Evolutionary conservation across 176 grass and related monocot species (phyloP).

Genomic region (Ensete ventricosum): DNA sequence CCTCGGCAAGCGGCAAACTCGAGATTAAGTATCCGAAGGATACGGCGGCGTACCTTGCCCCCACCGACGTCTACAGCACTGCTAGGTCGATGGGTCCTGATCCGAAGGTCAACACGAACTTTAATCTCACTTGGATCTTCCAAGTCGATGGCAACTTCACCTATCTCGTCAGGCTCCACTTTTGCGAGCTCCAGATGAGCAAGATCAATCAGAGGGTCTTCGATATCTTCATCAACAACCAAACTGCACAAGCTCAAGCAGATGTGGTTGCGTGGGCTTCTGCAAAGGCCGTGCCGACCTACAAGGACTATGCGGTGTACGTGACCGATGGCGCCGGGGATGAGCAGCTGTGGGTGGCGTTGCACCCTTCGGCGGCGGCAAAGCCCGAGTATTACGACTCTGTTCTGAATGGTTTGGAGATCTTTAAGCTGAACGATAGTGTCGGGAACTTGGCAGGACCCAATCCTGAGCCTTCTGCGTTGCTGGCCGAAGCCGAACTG

Average conservation of each 20-base stretch:
- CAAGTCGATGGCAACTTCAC: no score
- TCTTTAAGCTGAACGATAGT: background rate
- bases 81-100: no score
- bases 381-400: slow-evolving; percentile 4
- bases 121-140: no score
- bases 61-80: no score
- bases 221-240: slow-evolving; percentile 8
- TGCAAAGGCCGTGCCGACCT: background rate
- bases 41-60: no score
- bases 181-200: slow-evolving; percentile 11
- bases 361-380: slow-evolving; percentile 6
- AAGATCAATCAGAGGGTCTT: slow-evolving; percentile 10
- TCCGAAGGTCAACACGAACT: no score
- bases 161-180: background rate
- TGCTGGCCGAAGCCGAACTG: background rate
- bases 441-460: slow-evolving; percentile 6
- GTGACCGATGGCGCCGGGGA: background rate
- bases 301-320: slow-evolving; percentile 9
- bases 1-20: no score
- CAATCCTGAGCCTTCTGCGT: background rate
- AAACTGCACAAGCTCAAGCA: background rate
- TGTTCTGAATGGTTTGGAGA: slow-evolving; percentile 11
- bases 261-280: slow-evolving; percentile 7
- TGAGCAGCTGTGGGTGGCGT: slow-evolving; percentile 3
- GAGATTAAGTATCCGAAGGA: no score